Evolutionary conservation across 495 filamentous ascomycete genomes (phyloP).

Genomic region (Lophiostoma macrostomum): DNA sequence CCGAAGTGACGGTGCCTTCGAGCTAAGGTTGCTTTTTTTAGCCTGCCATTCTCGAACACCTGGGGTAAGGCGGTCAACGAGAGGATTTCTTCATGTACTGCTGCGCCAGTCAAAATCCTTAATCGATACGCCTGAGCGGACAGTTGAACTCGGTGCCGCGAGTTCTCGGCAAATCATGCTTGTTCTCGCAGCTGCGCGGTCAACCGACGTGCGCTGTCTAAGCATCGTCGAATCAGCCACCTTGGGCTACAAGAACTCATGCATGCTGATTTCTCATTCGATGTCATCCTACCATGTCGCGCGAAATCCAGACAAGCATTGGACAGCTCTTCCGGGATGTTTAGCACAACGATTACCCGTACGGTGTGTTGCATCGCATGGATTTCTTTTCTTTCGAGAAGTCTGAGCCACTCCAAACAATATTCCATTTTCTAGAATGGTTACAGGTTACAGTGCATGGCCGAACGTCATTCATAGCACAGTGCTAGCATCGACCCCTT

Average conservation of each 20-base stretch:
- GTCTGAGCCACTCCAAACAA: constrained; percentile 20
- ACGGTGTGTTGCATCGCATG: constrained; percentile 36
- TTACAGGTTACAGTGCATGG: constrained; percentile 35
- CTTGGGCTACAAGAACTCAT: constrained; percentile 12
- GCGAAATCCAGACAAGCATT: not conserved
- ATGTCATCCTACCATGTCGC: constrained; percentile 15
- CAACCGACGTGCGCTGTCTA: constrained; percentile 13
- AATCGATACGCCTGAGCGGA: constrained; percentile 1
- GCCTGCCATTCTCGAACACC: not conserved
- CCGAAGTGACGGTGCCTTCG: not conserved
- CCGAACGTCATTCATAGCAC: constrained; percentile 22
- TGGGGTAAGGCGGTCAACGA: not conserved
- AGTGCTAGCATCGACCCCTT: not conserved
- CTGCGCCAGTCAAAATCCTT: not conserved
- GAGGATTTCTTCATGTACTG: not conserved
- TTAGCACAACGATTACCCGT: constrained; percentile 19
- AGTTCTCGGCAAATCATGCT: constrained; percentile 11
- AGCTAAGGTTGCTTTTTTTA: constrained; percentile 28
- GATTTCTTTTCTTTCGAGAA: constrained; percentile 7
- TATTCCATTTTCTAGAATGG: constrained; percentile 31
- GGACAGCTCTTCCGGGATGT: not conserved
- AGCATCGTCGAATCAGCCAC: constrained; percentile 19
- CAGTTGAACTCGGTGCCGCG: constrained; percentile 18
- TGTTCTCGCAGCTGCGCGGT: constrained; percentile 7
- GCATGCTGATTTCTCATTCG: constrained; percentile 16